Evolutionary conservation across 1,139 yeast species (phyloP), one percentile per base, ranked within the genome.

Genomic region (Zygosaccharomyces pseudobailii): DNA sequence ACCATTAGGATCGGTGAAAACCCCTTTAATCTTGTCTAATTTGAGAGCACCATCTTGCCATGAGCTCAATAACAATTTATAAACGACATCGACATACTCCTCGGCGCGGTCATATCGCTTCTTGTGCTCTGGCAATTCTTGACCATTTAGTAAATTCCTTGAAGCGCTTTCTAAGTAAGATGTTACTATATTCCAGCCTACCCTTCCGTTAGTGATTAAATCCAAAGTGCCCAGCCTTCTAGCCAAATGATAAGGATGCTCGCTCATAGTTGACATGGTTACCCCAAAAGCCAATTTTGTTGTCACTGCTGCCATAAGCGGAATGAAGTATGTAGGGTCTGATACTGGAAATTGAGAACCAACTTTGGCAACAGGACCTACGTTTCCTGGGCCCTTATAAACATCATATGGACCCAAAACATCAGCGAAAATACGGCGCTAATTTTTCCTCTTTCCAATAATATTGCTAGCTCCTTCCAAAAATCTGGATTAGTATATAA

Each of bases 381-480:
- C 59, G 49, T 72, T 72, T 6, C 62, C 54, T 2, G 75, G 74
- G 5, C 75, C 75, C 49, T 71, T 66, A 52, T 70, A 73, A 21
- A 72, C 76, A 54, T 73, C 77, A 49, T 72, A 73, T 3, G 71
- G 70, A 6, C 77, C 77, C 24, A 74, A 59, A 3, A 72, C 73
- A 59, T 75, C 80, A 34, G 79, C 79, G 47, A 75, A 61, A 75
- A 75, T 9, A 75, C 52, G 2, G 71, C 72, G 52, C 72, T 72
- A 48, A 75, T 63, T 55, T 74, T 71, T 3, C 78, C 79, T 46
- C 65, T 65, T 52, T 75, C 80, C 39, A 75, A 65, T 17, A 71
- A 47, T 51, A 73, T 67, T 4, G 78, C 78, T 21, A 74, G 55
- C 40, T 73, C 62, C 7, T 67, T 69, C 79, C 79, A 75, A 57